Percentiles rank a stretch among this genome's conserved stretches.
Evolutionary conservation across 352 stramenopile genomes (phyloP).

Genomic region (Aphanomyces astaci): DNA sequence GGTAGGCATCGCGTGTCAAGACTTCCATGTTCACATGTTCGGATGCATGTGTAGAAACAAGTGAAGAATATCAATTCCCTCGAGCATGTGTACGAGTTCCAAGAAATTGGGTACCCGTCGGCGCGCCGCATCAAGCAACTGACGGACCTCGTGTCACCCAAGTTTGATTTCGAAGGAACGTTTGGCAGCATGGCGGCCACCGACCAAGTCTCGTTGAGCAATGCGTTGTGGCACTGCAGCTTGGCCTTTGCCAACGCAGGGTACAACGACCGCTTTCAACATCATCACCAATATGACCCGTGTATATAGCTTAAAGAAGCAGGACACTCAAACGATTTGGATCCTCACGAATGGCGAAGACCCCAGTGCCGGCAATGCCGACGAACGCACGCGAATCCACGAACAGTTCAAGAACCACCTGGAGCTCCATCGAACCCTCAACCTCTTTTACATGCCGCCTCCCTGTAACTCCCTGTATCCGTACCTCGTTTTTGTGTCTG

Average conservation of each 20-base stretch:
- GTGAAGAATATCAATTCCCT: constrained; percentile 42
- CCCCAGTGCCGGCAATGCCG: constrained; percentile 36
- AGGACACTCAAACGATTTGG: constrained; percentile 78
- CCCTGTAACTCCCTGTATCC: no score
- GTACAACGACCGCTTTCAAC: constrained; percentile 27
- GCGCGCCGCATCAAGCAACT: constrained; percentile 69
- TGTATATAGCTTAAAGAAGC: constrained; percentile 64
- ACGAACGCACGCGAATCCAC: constrained; percentile 53
- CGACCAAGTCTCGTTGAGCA: constrained; percentile 64
- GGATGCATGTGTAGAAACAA: constrained; percentile 38
- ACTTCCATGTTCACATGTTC: not conserved
- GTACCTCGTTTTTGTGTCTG: no score
- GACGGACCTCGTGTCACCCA: constrained; percentile 40
- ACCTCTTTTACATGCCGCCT: constrained; percentile 70
- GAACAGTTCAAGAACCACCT: constrained; percentile 78
- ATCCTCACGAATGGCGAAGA: constrained; percentile 79
- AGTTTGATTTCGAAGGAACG: constrained; percentile 34
- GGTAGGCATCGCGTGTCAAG: constrained; percentile 32
- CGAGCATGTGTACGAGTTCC: constrained; percentile 69
- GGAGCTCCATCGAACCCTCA: constrained; percentile 63
- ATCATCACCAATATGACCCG: not conserved
- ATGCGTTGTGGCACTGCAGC: constrained; percentile 73
- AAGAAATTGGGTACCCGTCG: constrained; percentile 60
- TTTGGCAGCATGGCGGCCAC: constrained; percentile 53
- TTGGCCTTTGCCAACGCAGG: constrained; percentile 75